Base-by-base conservation (phyloP, 2,329 filamentous ascomycete genomes). In the Beauveria caledonica region DNA sequence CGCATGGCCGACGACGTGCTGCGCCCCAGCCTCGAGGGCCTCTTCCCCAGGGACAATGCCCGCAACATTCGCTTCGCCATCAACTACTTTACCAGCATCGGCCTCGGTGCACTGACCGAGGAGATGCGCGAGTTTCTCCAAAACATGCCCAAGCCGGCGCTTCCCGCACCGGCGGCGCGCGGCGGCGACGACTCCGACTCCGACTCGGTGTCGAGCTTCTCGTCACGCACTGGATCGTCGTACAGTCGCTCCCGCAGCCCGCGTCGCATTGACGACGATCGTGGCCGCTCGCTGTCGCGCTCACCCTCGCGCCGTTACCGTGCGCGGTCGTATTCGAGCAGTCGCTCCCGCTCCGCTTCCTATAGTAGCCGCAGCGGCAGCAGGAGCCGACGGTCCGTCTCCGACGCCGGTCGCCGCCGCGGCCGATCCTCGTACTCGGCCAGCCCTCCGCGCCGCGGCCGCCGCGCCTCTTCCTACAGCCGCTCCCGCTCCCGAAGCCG, bases 41-140 rank as follows among this genome's bases (percentile, higher is more conserved):
- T 99, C 48, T 97, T 99, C 80, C 94, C 94, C 0, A 87, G 80
- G 63, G 92, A 97, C 72, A 90, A 92, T 68, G 85, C 92, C 25
- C 87, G 90, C 70, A 94, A 97, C 74, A 92, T 92, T 44, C 86
- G 93, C 58, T 99, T 99, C 79, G 90, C 92, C 55, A 96, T 99
- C 86, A 99, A 99, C 76, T 99, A 97, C 80, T 97, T 99, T 73
- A 99, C 94, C 10, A 94, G 92, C 68, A 96, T 99, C 68, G 92
- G 92, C 62, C 95, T 99, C 89, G 94, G 94, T 71, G 86, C 85
- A 25, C 81, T 99, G 63, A 99, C 94, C 2, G 94, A 99, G 71
- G 89, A 92, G 66, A 96, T 97, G 91, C 87, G 94, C 73, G 90
- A 95, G 69, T 86, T 88, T 70, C 81, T 99, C 60, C 89, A 92